A percentile compares a stretch with the other conserved stretches of the same genome.
Conservation (phyloP, 2,329 filamentous ascomycete genomes). For the Penicillium sp. region DNA sequence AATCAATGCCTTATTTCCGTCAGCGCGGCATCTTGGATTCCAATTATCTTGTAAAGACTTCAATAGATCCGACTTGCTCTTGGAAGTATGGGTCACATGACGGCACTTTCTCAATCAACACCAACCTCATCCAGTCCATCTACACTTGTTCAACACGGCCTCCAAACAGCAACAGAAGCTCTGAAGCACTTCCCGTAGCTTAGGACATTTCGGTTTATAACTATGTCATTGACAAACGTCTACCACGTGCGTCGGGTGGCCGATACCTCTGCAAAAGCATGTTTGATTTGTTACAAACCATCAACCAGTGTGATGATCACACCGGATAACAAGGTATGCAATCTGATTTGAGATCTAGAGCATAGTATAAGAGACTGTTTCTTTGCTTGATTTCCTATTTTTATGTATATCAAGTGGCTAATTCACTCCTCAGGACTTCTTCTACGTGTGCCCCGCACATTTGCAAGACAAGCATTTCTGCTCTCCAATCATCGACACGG, state of each 20-base stretch:
- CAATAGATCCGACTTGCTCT: not conserved
- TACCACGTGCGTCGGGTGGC: conserved; percentile 86
- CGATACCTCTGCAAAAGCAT: conserved; percentile 76
- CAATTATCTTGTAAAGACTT: not conserved
- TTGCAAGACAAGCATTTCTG: conserved; percentile 82
- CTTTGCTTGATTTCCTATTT: not conserved
- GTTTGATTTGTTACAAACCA: conserved; percentile 88
- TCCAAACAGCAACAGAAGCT: not conserved
- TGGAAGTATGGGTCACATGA: conserved; percentile 20
- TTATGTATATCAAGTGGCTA: not conserved
- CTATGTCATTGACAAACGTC: conserved; percentile 61
- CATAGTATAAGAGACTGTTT: not conserved
- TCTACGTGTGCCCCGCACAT: conserved; percentile 83
- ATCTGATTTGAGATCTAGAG: not conserved
- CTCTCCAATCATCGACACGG: conserved; percentile 49
- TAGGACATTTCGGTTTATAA: no score
- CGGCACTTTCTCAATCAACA: not conserved
- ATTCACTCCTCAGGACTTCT: conserved; percentile 64
- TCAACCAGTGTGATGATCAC: conserved; percentile 85
- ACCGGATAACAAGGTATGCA: conserved; percentile 76
- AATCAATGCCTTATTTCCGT: not conserved
- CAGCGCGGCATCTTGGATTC: not conserved
- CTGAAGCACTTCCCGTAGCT: not conserved
- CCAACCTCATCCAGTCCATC: conserved; percentile 8
- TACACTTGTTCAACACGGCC: not conserved